phyloP scores from a whole-genome alignment of 2,329 filamentous ascomycete genomes.

The Knufia fluminis region DNA sequence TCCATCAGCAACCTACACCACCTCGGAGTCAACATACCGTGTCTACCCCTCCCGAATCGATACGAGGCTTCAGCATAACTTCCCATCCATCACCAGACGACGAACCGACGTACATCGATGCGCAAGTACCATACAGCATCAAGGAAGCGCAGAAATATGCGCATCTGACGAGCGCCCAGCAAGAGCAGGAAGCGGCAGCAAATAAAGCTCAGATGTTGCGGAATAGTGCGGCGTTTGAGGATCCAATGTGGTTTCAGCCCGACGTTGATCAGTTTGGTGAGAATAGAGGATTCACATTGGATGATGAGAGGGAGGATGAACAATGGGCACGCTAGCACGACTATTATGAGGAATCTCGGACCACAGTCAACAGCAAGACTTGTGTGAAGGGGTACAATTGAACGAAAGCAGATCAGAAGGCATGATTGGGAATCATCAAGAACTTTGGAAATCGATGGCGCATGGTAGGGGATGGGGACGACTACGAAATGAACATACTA shows the following conservation, averaged over 20 bases:
- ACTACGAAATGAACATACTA: too few species aligned
- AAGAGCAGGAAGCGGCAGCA: not conserved
- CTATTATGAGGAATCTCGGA: too few species aligned
- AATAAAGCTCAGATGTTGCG: conserved; percentile 8
- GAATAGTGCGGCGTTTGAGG: conserved; percentile 13
- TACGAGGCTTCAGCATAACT: conserved; percentile 18
- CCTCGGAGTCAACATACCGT: not conserved
- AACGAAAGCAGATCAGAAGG: too few species aligned
- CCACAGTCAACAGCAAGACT: too few species aligned
- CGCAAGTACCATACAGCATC: conserved; percentile 20
- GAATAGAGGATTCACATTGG: conserved; percentile 15
- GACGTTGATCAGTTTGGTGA: conserved; percentile 19
- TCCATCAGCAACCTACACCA: conserved; percentile 4
- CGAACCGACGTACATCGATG: conserved; percentile 2
- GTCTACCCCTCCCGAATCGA: conserved; percentile 11
- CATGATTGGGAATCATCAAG: too few species aligned
- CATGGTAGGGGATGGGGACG: too few species aligned
- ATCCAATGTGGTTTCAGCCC: conserved; percentile 17
- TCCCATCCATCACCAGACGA: conserved; percentile 15
- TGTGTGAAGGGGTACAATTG: too few species aligned
- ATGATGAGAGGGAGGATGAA: conserved; percentile 22
- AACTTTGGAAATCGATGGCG: too few species aligned
- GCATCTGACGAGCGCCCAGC: conserved; percentile 14
- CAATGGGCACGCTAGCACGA: conserved; percentile 19
- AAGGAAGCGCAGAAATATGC: conserved; percentile 21